These are phyloP conservation scores for Prototheca wickerhamii DNA, from an alignment of 163 green algal species.

Conservation along the genomic window DNA sequence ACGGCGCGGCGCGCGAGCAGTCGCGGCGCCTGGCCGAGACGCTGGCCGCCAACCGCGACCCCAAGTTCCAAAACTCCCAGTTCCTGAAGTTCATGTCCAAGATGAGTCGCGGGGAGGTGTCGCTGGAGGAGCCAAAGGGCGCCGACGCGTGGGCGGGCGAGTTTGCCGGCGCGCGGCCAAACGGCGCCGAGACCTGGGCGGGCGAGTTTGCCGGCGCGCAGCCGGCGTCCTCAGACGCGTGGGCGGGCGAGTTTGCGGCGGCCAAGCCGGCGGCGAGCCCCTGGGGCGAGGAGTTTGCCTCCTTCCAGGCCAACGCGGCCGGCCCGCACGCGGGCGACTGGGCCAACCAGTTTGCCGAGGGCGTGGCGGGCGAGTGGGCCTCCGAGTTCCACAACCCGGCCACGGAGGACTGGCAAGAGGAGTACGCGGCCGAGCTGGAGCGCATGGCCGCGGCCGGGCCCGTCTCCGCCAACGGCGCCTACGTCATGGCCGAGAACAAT, in stretches of 20 bases:
- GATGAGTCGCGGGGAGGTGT: conserved; percentile 90
- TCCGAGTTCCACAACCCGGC: conserved; percentile 30
- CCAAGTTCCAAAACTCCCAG: conserved; percentile 84
- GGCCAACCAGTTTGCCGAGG: conserved; percentile 33
- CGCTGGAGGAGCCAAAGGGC: conserved; percentile 78
- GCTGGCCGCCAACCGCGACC: conserved; percentile 49
- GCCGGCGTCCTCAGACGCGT: conserved; percentile 21
- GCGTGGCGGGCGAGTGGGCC: conserved; percentile 25
- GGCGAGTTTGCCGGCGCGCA: conserved; percentile 6
- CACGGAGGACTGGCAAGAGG: conserved; percentile 25
- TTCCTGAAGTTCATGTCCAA: conserved; percentile 97
- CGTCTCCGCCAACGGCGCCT: conserved; percentile 32
- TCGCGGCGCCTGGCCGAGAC: conserved; percentile 59
- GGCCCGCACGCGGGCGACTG: conserved; percentile 17
- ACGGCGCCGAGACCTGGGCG: neutral
- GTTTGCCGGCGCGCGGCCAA: conserved; percentile 15
- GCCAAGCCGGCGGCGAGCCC: conserved; percentile 8
- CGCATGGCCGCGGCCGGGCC: conserved; percentile 1
- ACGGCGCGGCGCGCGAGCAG: conserved; percentile 40
- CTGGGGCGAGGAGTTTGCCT: conserved; percentile 75
- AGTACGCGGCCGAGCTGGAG: conserved; percentile 29
- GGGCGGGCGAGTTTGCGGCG: conserved; percentile 64
- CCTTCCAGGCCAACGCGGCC: conserved; percentile 14
- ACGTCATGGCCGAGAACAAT: conserved; percentile 78
- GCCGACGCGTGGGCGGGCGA: conserved; percentile 41